Conservation (phyloP, 495 filamentous ascomycete genomes). For the Tuber umbilicatum region DNA sequence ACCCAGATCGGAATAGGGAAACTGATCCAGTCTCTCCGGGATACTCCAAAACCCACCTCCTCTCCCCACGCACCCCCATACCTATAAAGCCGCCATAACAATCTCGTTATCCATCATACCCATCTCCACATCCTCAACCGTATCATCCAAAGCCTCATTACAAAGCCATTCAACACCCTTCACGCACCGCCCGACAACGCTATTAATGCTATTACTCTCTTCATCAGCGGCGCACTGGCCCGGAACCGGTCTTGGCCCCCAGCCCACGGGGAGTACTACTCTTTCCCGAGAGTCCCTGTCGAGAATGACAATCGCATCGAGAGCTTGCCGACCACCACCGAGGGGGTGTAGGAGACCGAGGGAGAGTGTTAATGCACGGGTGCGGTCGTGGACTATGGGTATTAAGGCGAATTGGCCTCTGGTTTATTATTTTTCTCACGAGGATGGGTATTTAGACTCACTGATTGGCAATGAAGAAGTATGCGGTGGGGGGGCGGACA, state of each 20-base stretch:
- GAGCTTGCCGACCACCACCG: constrained; percentile 44
- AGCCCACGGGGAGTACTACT: constrained; percentile 46
- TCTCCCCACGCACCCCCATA: not conserved
- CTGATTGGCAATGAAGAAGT: constrained; percentile 33
- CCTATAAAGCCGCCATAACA: constrained; percentile 28
- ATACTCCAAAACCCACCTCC: not conserved
- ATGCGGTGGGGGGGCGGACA: constrained; percentile 22
- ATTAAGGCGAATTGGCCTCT: not conserved
- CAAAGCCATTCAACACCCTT: constrained; percentile 41
- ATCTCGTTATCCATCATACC: constrained; percentile 33
- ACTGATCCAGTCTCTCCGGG: constrained; percentile 1
- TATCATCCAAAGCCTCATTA: constrained; percentile 26
- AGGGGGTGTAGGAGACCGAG: constrained; percentile 47
- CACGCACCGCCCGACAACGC: constrained; percentile 39
- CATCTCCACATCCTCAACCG: constrained; percentile 37
- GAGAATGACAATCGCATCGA: constrained; percentile 47
- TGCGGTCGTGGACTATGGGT: constrained; percentile 29
- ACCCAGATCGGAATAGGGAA: constrained; percentile 3
- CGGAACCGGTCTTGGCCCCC: constrained; percentile 42
- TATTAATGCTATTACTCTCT: constrained; percentile 30
- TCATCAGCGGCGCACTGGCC: constrained; percentile 35
- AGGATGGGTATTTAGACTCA: constrained; percentile 2
- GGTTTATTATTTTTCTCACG: not conserved
- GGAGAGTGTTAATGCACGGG: constrained; percentile 30
- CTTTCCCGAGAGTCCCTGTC: constrained; percentile 41